Percentiles rank a stretch among this genome's conserved stretches.
Conservation (phyloP, 2,329 filamentous ascomycete species). For the Ceratocystis ficicola region DNA sequence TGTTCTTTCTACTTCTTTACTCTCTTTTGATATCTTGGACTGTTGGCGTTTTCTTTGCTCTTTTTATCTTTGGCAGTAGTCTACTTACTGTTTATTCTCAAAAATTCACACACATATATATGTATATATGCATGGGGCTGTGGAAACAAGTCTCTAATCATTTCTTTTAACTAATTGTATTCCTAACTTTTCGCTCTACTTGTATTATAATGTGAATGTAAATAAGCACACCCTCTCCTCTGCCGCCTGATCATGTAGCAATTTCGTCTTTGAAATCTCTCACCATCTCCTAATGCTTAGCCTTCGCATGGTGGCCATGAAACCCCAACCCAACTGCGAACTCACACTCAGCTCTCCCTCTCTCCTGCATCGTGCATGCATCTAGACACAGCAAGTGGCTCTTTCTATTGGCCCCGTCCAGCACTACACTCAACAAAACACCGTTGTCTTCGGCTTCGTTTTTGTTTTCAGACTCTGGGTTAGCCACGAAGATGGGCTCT, state of each 20-base stretch:
- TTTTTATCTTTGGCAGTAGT: background rate
- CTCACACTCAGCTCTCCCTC: conserved; percentile 50
- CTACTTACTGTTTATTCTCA: background rate
- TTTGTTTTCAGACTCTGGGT: conserved; percentile 36
- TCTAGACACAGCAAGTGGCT: conserved; percentile 57
- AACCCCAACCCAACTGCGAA: conserved; percentile 53
- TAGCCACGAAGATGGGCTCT: conserved; percentile 54
- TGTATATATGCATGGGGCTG: background rate
- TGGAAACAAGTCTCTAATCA: background rate
- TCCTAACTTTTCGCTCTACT: background rate
- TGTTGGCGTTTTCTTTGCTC: conserved; percentile 19
- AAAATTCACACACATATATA: background rate
- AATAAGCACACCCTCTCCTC: background rate
- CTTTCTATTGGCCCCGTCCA: conserved; percentile 45
- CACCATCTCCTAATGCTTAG: background rate
- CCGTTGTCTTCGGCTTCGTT: conserved; percentile 54
- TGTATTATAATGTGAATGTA: background rate
- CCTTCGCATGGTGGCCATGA: conserved; percentile 43
- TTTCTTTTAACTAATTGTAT: background rate
- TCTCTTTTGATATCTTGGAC: conserved; percentile 20
- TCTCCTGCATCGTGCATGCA: conserved; percentile 49
- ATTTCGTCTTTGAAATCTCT: background rate
- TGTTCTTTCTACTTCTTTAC: conserved; percentile 19
- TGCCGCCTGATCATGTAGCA: no score
- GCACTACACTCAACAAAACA: conserved; percentile 48